Conservation (phyloP, 805 yeast species). For the Candida manassasensis region DNA sequence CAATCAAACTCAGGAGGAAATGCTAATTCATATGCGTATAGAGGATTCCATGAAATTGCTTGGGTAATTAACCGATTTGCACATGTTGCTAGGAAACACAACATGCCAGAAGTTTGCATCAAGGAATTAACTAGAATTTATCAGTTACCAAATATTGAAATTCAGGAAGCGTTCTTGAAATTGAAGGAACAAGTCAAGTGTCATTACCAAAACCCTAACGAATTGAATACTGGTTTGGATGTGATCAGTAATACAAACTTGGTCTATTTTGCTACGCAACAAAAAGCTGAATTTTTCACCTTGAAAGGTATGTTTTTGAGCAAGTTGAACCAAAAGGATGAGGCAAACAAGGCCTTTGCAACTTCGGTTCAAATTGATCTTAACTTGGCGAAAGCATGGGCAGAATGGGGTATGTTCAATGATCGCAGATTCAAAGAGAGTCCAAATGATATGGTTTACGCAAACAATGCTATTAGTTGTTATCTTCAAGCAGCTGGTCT, state of each 20-base stretch:
- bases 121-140: constrained; percentile 89
- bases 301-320: constrained; percentile 97
- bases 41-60: constrained; percentile 98
- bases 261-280: constrained; percentile 95
- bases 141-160: constrained; percentile 94
- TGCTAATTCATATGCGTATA: constrained; percentile 88
- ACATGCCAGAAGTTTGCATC: constrained; percentile 94
- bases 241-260: constrained; percentile 94
- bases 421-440: constrained; percentile 83
- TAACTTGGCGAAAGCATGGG: constrained; percentile 97
- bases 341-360: constrained; percentile 96
- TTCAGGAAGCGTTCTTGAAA: constrained; percentile 95
- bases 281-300: constrained; percentile 96
- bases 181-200: constrained; percentile 96
- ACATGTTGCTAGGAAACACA: constrained; percentile 95
- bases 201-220: constrained; percentile 88
- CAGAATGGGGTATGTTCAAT: constrained; percentile 97
- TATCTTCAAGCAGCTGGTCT: constrained; percentile 96
- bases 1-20: constrained; percentile 61
- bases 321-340: constrained; percentile 83
- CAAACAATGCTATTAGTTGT: constrained; percentile 92
- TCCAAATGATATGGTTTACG: constrained; percentile 74
- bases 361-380: constrained; percentile 96
- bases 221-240: constrained; percentile 90
- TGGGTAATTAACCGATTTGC: constrained; percentile 99